Percentiles rank a stretch among this genome's conserved stretches.
Conservation (phyloP, 2,329 filamentous ascomycete species). For the Penicillium sp. region DNA sequence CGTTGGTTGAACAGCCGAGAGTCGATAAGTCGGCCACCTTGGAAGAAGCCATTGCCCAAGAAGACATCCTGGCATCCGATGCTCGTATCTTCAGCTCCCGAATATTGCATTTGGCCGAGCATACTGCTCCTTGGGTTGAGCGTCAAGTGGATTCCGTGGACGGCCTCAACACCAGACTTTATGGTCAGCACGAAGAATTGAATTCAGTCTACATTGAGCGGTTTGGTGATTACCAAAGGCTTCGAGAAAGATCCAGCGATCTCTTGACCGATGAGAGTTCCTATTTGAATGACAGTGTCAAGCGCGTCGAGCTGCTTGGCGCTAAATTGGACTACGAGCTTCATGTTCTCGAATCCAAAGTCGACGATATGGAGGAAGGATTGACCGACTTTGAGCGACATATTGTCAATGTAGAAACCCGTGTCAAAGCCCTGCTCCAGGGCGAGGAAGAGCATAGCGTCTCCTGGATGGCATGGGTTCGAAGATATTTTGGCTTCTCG, state of each 20-base stretch:
- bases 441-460: constrained; percentile 65
- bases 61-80: constrained; percentile 42
- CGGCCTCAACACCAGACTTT: constrained; percentile 65
- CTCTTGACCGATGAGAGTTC: constrained; percentile 69
- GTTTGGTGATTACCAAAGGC: constrained; percentile 67
- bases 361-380: constrained; percentile 84
- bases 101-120: constrained; percentile 39
- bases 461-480: constrained; percentile 62
- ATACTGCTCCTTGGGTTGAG: constrained; percentile 46
- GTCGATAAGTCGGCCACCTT: constrained; percentile 40
- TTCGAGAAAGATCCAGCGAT: constrained; percentile 68
- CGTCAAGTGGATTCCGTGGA: constrained; percentile 45
- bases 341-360: constrained; percentile 72
- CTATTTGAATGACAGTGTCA: constrained; percentile 68
- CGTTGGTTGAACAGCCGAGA: constrained; percentile 23
- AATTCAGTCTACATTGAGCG: constrained; percentile 69
- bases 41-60: constrained; percentile 41
- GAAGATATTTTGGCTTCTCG: constrained; percentile 27
- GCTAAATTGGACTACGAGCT: constrained; percentile 94
- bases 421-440: constrained; percentile 62
- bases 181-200: constrained; percentile 65
- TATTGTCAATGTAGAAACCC: constrained; percentile 68
- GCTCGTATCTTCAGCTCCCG: constrained; percentile 35
- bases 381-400: constrained; percentile 77
- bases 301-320: constrained; percentile 76